These are phyloP conservation scores for Dimargaris verticillata DNA, from an alignment of 192 early-diverging fungal genomes.

Conservation along the genomic window DNA sequence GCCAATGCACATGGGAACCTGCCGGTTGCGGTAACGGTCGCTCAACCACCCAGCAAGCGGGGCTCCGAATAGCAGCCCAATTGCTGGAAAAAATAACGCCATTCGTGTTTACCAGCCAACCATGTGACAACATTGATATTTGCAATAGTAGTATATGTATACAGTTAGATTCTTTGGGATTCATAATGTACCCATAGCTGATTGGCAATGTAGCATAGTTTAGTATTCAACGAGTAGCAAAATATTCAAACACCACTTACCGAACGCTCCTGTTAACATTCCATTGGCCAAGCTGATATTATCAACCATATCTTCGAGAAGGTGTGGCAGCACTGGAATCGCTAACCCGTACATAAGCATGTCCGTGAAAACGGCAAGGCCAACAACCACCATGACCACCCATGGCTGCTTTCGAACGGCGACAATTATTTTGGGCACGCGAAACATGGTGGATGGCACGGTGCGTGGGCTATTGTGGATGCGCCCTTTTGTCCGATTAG, in stretches of 20 bases:
- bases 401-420: not conserved
- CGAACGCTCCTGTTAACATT: slow-evolving; percentile 57
- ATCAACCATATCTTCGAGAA: slow-evolving; percentile 40
- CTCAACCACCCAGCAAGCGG: slow-evolving; percentile 52
- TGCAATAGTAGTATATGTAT: too few species aligned
- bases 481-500: too few species aligned
- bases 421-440: not conserved
- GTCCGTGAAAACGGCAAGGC: slow-evolving; percentile 47
- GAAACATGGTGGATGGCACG: slow-evolving; percentile 33
- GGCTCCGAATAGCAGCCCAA: slow-evolving; percentile 43
- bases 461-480: too few species aligned
- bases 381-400: slow-evolving; percentile 11
- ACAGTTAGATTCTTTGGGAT: too few species aligned
- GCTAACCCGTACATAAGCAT: slow-evolving; percentile 56
- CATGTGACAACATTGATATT: too few species aligned
- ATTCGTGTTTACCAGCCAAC: too few species aligned
- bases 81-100: slow-evolving; percentile 19
- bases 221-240: too few species aligned
- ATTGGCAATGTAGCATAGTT: too few species aligned
- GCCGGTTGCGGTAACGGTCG: slow-evolving; percentile 50
- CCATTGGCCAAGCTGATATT: slow-evolving; percentile 40
- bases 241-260: too few species aligned
- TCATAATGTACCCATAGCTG: too few species aligned
- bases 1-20: slow-evolving; percentile 58
- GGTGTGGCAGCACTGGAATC: slow-evolving; percentile 49